Evolutionary conservation across 805 yeast species (phyloP), one percentile per base, ranked within the genome.

Genomic region (Kazachstania taianensis): DNA sequence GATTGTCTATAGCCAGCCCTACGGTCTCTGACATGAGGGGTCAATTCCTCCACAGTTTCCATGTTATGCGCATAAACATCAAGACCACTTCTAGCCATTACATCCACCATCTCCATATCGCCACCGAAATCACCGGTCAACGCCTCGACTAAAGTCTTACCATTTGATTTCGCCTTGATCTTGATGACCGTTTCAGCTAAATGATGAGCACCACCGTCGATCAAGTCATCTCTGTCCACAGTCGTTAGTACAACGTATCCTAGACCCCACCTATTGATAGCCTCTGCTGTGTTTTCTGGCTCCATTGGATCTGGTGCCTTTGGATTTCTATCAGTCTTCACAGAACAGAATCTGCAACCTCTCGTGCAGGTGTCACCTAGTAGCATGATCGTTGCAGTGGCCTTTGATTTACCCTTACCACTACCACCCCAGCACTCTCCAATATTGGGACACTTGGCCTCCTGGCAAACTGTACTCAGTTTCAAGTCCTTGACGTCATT

Each of bases 401-500:
- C 75, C 57, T 87, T 80, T 18, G 66, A 59, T 36, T 59, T 73
- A 49, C 72, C 77, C 50, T 78, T 75, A 20, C 98, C 98, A 38
- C 98, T 97, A 20, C 98, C 98, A 38, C 98, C 97, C 99, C 99
- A 92, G 62, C 99, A 92, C 59, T 92, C 99, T 35, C 97, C 96
- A 43, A 92, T 92, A 58, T 92, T 92, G n/a, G 99, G 99, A 62
- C 99, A 92, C 54, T 92, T 80, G 4, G 98, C 98, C 54, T 92
- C 98, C 61, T 92, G 97, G 62, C 99, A 92, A 20, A 92, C 99
- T 0, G 99, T 92, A 25, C 95, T 81, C 35, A 92, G 66, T 44
- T 85, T 84, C 41, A 92, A 66, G 40, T 94, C 96, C 41, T 85
- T 70, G 23, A 92, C 78, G 53, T 92, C 99, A 32, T 75, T 72